These are phyloP conservation scores for Nicotiana benthamiana DNA, from an alignment of 257 asterid species.

Conservation along the genomic window DNA sequence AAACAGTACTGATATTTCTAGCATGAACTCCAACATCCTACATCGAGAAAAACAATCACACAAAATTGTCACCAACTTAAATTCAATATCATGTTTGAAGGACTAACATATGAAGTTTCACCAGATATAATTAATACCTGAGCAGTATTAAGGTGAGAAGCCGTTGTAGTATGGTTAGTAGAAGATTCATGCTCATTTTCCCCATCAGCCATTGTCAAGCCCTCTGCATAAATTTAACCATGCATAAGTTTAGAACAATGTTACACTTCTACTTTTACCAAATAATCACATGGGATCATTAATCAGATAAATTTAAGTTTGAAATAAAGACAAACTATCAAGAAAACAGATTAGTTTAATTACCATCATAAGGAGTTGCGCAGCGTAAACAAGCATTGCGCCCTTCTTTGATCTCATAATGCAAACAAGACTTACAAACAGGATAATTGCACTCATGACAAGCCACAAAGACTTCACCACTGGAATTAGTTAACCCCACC, in stretches of 20 bases:
- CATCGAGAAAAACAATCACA: not conserved
- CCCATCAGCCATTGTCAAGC: slow-evolving; percentile 14
- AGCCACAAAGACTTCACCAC: slow-evolving; percentile 65
- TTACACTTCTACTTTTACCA: not conserved
- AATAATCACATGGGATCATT: not conserved
- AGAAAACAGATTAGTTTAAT: not conserved
- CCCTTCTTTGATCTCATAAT: slow-evolving; percentile 67
- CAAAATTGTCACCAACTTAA: not conserved
- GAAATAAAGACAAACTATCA: not conserved
- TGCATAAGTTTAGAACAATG: not conserved
- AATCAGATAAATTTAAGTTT: not conserved
- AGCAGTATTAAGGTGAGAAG: slow-evolving; percentile 29
- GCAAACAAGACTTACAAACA: slow-evolving; percentile 61
- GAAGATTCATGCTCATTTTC: slow-evolving; percentile 31
- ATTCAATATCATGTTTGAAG: not conserved
- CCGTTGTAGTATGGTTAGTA: slow-evolving; percentile 25
- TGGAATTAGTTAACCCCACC: slow-evolving; percentile 33
- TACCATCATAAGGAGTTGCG: slow-evolving; percentile 58
- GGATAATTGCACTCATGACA: slow-evolving; percentile 75
- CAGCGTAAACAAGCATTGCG: slow-evolving; percentile 61
- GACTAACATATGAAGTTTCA: not conserved
- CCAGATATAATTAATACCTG: slow-evolving; percentile 24
- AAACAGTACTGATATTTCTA: slow-evolving; percentile 76
- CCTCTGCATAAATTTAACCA: slow-evolving; percentile 23
- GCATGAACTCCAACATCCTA: slow-evolving; percentile 91